These are phyloP conservation scores for Hamigera avellanea DNA, from an alignment of 495 filamentous ascomycete species.

Conservation along the genomic window DNA sequence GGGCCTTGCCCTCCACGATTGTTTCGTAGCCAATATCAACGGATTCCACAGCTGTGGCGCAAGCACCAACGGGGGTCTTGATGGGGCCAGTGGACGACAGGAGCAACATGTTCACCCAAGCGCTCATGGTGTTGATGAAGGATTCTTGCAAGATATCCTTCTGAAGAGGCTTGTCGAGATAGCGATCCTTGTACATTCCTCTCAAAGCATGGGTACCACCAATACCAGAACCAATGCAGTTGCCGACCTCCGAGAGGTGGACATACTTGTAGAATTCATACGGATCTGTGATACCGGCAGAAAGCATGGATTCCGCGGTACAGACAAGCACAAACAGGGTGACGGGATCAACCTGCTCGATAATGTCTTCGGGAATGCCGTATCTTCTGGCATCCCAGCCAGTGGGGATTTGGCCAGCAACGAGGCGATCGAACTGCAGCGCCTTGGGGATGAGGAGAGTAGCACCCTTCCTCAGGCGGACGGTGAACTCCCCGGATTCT, in stretches of 20 bases:
- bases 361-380: constrained; percentile 94
- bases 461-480: constrained; percentile 89
- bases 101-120: constrained; percentile 98
- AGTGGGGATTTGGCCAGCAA: constrained; percentile 92
- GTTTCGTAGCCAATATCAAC: constrained; percentile 96
- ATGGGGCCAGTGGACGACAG: constrained; percentile 95
- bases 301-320: constrained; percentile 79
- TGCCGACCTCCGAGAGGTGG: constrained; percentile 94
- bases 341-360: constrained; percentile 92
- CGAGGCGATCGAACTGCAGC: constrained; percentile 88
- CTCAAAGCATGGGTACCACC: constrained; percentile 85
- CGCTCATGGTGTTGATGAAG: constrained; percentile 99
- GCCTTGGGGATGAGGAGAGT: constrained; percentile 93
- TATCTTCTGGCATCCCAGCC: constrained; percentile 95
- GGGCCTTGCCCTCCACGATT: constrained; percentile 93
- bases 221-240: constrained; percentile 96
- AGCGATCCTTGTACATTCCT: constrained; percentile 98
- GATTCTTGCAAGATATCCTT: constrained; percentile 99
- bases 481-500: constrained; percentile 90
- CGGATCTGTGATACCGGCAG: constrained; percentile 95
- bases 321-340: constrained; percentile 91
- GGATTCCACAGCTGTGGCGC: constrained; percentile 94
- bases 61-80: constrained; percentile 96
- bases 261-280: constrained; percentile 99
- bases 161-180: constrained; percentile 92